Evolutionary conservation across 352 stramenopile genomes (phyloP).

Genomic region (Phytophthora sojae): DNA sequence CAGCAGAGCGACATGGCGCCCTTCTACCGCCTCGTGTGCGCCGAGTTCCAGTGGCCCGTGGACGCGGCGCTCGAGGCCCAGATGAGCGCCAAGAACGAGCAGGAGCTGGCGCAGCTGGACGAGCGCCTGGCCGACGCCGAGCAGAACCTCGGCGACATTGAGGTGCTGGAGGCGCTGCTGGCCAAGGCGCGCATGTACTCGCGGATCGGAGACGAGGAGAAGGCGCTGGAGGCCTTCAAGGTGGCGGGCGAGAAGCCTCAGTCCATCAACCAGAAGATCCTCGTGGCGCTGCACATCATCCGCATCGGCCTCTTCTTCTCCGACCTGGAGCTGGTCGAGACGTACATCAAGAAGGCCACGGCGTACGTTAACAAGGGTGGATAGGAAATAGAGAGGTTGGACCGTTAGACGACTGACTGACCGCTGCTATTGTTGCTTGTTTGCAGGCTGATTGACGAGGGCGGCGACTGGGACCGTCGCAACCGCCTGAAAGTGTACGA

Average conservation of each 20-base stretch:
- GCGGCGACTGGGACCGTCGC: slow-evolving; percentile 98
- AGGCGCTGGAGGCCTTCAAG: slow-evolving; percentile 92
- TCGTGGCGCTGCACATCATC: slow-evolving; percentile 95
- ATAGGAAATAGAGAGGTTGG: neutral
- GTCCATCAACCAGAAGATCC: slow-evolving; percentile 98
- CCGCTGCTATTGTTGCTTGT: slow-evolving; percentile 6
- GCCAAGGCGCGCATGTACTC: slow-evolving; percentile 95
- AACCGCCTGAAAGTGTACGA: slow-evolving; percentile 99
- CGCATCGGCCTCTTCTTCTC: slow-evolving; percentile 90
- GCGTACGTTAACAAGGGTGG: slow-evolving; percentile 34
- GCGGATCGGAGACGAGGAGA: slow-evolving; percentile 93
- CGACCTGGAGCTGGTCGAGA: slow-evolving; percentile 85
- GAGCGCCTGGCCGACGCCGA: slow-evolving; percentile 92
- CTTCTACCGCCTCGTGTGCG: slow-evolving; percentile 81
- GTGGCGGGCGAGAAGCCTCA: slow-evolving; percentile 94
- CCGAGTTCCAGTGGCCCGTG: slow-evolving; percentile 74
- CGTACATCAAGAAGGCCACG: slow-evolving; percentile 90
- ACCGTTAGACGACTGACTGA: neutral
- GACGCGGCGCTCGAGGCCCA: slow-evolving; percentile 60
- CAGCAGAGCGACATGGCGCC: slow-evolving; percentile 75
- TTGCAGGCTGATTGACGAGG: slow-evolving; percentile 91
- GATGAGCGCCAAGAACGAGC: slow-evolving; percentile 74
- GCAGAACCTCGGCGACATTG: slow-evolving; percentile 97
- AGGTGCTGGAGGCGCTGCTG: slow-evolving; percentile 96
- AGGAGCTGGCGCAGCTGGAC: slow-evolving; percentile 82